Evolutionary conservation across 2,329 filamentous ascomycete species (phyloP), one percentile per base, ranked within the genome.

Genomic region (Xylariaceae sp.): DNA sequence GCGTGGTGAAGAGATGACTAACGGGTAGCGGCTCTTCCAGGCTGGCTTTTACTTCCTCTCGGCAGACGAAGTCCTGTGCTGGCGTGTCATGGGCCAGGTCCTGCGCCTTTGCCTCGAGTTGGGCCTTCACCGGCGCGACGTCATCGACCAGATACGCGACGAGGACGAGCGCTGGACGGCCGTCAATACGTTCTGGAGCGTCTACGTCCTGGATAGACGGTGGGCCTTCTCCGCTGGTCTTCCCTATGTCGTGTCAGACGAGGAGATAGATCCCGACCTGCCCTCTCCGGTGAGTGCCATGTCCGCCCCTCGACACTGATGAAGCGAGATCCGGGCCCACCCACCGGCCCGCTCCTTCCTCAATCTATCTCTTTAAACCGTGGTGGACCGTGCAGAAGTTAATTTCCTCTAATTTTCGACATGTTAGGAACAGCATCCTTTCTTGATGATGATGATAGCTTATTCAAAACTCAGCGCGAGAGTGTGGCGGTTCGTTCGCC

Each of bases 181-280:
- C 0, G 71, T 85, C 18, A 77, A 82, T 34, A 76, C 86, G 11
- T 94, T 94, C 60, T 96, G 87, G 89, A 80, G 83, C 2, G 80
- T 88, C 13, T 94, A 92, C 55, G 81, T 88, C 3, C 69, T 95
- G 27, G 89, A 95, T 58, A 73, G 88, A 27, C 74, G 88, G 35
- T 95, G 88, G 88, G 88, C 84, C 47, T 87, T 95, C 51, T 85
- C 83, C n/a, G 89, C 86, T 0, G 88, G 88, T 0, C 73, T 95
- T 60, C 88, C 88, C 0, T 94, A 88, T 64, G 82, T 85, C 2
- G 70, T 94, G 24, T 83, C 90, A 49, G 88, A 95, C 54, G 76
- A 85, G 12, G 88, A 94, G 56, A 86, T 95, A 44, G 88, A 95
- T 54, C 78, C 82, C 0, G 74, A 76, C 36, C 65, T 96, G 15